phyloP scores from a whole-genome alignment of 495 filamentous ascomycete species.

The Letharia lupina region DNA sequence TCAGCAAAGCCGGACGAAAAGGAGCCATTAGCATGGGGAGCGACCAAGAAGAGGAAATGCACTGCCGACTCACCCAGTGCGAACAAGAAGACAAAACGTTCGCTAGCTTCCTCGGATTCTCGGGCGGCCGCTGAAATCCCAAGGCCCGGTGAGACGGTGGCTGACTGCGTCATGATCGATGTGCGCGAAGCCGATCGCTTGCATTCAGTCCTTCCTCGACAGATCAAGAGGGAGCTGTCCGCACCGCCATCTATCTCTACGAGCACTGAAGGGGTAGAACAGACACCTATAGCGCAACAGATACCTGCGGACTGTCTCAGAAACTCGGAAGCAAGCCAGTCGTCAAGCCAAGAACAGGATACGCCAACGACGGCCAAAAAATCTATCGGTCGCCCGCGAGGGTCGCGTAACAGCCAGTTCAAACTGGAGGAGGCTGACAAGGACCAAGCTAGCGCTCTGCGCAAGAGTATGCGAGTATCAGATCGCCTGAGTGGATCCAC shows the following conservation, averaged over 20 bases:
- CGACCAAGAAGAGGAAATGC: conserved; percentile 17
- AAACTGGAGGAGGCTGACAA: neutral
- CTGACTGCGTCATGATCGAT: conserved; percentile 21
- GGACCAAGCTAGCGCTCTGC: neutral
- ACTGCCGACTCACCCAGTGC: neutral
- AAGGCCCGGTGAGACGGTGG: conserved; percentile 9
- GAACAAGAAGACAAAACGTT: conserved; percentile 17
- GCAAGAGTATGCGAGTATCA: conserved; percentile 1
- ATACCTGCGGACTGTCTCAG: neutral
- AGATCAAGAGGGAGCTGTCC: conserved; percentile 19
- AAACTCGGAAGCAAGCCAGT: neutral
- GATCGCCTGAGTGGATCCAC: conserved; percentile 1
- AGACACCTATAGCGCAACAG: neutral
- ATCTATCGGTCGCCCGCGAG: neutral
- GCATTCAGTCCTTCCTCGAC: neutral
- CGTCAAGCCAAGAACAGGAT: neutral
- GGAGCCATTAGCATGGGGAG: neutral
- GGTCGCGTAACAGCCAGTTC: neutral
- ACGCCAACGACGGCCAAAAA: neutral
- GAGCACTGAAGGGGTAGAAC: conserved; percentile 5
- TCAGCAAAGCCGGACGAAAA: neutral
- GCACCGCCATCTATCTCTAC: conserved; percentile 13
- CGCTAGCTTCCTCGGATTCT: neutral
- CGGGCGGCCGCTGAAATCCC: neutral
- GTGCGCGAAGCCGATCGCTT: conserved; percentile 3